Evolutionary conservation across 768 basidiomycete species (phyloP), one percentile per base, ranked within the genome.

Genomic region (Pisolithus tinctorius): DNA sequence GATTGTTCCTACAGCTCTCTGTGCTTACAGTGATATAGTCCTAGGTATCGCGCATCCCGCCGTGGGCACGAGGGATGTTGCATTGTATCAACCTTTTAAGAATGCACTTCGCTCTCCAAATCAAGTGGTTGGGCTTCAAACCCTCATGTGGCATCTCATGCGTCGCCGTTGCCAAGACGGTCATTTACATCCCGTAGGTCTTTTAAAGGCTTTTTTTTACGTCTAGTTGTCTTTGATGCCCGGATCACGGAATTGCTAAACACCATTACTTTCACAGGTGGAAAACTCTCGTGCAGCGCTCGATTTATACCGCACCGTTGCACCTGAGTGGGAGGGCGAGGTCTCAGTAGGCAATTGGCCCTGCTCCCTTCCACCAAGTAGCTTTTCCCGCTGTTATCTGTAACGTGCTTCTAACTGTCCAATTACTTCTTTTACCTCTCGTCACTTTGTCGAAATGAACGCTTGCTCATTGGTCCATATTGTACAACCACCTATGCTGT

Each of bases 141-240:
- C 90, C 4, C 73, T 92, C 14, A 80, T 83, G 63, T 90, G 86
- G 86, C 84, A 83, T 58, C 76, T 92, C 34, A 87, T 92, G 87
- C 77, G 80, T 50, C 77, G 88, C 58, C 79, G 83, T 29, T 86
- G 85, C 61, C 84, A 86, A 61, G 84, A 87, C 61, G 81, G 80
- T 29, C 76, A 81, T 50, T 74, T 81, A 57, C 79, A 88, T 64
- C 83, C 87, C 9, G 89, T 92, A 61, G 60, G 84, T 78, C 26
- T 26, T 29, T 53, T 27, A 14, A 29, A 14, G 50, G 45, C 10
- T 34, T 41, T 41, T 42, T 16, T 14, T 6, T n/a, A 16, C 40
- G 29, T 41, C 16, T 41, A 16, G 20, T 30, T 43, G 13, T 34
- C 27, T 47, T 37, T 39, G 49, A 50, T 17, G 40, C 31, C 31